These are phyloP conservation scores for Spirogloea muscicola DNA, from an alignment of 139 green algal genomes.

Conservation along the genomic window DNA sequence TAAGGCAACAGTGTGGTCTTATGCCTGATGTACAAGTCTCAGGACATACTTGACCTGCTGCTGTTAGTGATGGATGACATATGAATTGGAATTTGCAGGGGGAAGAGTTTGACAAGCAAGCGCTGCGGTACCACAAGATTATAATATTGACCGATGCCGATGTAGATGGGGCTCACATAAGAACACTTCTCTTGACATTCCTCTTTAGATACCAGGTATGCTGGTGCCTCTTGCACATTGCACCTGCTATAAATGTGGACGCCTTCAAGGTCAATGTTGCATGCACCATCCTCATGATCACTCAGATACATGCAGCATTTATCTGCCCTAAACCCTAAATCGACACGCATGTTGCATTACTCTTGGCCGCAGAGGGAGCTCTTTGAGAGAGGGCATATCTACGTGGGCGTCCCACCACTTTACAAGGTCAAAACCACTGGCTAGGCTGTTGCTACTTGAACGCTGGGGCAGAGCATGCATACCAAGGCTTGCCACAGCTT, in stretches of 20 bases:
- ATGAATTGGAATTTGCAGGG: constrained; percentile 45
- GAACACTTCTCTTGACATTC: constrained; percentile 96
- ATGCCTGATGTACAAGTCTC: no score
- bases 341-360: not conserved
- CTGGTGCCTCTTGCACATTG: not conserved
- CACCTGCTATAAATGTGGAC: no score
- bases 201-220: constrained; percentile 82
- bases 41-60: no score
- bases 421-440: no score
- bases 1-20: no score
- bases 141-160: constrained; percentile 98
- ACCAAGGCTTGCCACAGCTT: no score
- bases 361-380: constrained; percentile 23
- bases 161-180: constrained; percentile 96
- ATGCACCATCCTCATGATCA: no score
- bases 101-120: constrained; percentile 41
- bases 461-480: no score
- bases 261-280: no score
- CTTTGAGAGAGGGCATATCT: constrained; percentile 75
- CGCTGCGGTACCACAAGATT: constrained; percentile 72
- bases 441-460: no score
- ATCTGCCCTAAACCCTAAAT: not conserved
- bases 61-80: no score
- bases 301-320: no score
- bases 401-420: constrained; percentile 89